These are phyloP conservation scores for Neofusicoccum kwambonambiense DNA, from an alignment of 2,329 filamentous ascomycete species.

Conservation along the genomic window DNA sequence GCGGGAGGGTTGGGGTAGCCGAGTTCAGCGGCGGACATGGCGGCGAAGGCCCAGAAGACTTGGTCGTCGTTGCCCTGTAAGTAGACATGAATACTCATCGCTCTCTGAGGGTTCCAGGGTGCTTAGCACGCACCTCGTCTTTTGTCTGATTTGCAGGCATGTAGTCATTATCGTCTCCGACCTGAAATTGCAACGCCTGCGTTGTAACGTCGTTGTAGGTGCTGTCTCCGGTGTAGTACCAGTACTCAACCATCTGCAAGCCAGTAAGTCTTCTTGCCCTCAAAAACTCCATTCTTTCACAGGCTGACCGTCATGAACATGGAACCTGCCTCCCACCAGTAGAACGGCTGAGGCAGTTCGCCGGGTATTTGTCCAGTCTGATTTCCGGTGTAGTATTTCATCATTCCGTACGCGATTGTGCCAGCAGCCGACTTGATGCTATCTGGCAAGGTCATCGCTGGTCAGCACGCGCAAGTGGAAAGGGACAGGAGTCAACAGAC, in stretches of 20 bases:
- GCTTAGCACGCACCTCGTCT: conserved; percentile 22
- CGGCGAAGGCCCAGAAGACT: conserved; percentile 57
- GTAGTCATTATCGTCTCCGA: conserved; percentile 26
- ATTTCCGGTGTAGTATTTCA: conserved; percentile 53
- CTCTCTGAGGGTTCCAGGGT: no score
- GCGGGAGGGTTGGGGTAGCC: conserved; percentile 44
- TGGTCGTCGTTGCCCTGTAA: conserved; percentile 56
- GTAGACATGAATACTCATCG: background rate
- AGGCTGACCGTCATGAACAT: conserved; percentile 45
- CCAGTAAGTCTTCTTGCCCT: background rate
- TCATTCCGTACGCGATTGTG: conserved; percentile 48
- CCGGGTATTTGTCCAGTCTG: conserved; percentile 52
- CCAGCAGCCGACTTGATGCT: conserved; percentile 46
- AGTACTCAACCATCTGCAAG: conserved; percentile 72
- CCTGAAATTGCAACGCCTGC: conserved; percentile 42
- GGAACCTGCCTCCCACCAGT: conserved; percentile 72
- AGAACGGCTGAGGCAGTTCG: conserved; percentile 53
- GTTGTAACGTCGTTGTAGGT: conserved; percentile 68
- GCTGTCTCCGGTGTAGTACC: conserved; percentile 75
- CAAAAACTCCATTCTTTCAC: no score
- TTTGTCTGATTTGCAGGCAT: conserved; percentile 38
- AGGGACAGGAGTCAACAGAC: background rate
- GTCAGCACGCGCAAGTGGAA: background rate
- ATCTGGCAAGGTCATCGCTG: background rate
- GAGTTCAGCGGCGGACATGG: conserved; percentile 56